A percentile compares a stretch with the other conserved stretches of the same genome.
Evolutionary conservation across 148 eudicot species (phyloP).

Genomic region (Arctostaphylos glauca): DNA sequence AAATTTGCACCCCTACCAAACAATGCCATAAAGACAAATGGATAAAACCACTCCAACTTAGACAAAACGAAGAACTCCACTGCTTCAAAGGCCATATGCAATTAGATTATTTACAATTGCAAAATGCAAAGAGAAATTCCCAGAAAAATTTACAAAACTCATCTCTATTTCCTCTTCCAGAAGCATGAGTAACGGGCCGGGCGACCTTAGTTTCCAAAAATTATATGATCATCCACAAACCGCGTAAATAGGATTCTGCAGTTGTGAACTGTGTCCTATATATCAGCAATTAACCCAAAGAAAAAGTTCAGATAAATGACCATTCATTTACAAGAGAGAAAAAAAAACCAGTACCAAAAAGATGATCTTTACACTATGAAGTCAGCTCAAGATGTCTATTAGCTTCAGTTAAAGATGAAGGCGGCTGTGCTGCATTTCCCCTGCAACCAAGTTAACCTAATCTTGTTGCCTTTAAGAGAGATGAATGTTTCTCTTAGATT

Average conservation of each 20-base stretch:
- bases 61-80: neutral
- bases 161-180: neutral
- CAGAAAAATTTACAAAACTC: neutral
- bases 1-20: neutral
- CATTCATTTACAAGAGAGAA: neutral
- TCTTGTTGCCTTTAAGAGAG: conserved; percentile 42
- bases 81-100: neutral
- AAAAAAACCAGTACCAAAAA: neutral
- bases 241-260: neutral
- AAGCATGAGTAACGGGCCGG: neutral
- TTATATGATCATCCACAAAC: neutral
- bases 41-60: neutral
- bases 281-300: neutral
- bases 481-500: conserved; percentile 52
- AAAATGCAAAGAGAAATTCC: neutral
- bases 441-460: conserved; percentile 55
- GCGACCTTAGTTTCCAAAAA: neutral
- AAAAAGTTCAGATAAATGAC: neutral
- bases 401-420: conserved; percentile 14
- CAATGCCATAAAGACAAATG: neutral
- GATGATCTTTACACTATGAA: conserved; percentile 10
- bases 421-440: conserved; percentile 39
- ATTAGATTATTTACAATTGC: neutral
- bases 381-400: conserved; percentile 13
- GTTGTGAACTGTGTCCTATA: neutral